Evolutionary conservation across 2,329 filamentous ascomycete genomes (phyloP).

Genomic region (Cercospora sesami): DNA sequence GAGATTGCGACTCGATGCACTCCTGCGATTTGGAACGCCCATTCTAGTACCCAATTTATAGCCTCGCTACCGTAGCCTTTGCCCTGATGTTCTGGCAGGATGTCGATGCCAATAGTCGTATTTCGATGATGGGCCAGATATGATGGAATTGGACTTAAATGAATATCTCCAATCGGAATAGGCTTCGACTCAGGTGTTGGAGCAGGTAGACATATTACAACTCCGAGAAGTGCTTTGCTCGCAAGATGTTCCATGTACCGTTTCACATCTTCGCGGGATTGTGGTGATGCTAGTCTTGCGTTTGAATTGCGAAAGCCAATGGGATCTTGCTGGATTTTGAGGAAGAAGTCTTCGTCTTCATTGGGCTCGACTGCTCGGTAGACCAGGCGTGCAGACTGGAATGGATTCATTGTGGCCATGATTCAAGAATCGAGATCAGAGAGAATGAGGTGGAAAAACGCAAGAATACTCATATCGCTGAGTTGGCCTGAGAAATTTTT

Average conservation of each 20-base stretch:
- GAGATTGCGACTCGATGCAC: slow-evolving; percentile 49
- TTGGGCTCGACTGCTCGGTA: slow-evolving; percentile 42
- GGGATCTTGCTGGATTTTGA: slow-evolving; percentile 22
- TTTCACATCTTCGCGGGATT: slow-evolving; percentile 34
- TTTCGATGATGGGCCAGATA: slow-evolving; percentile 44
- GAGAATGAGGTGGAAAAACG: background rate
- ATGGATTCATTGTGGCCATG: slow-evolving; percentile 31
- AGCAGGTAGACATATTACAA: slow-evolving; percentile 43
- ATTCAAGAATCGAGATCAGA: background rate
- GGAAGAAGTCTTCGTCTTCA: slow-evolving; percentile 37
- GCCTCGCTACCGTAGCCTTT: slow-evolving; percentile 52
- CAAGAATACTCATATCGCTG: background rate
- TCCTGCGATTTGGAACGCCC: slow-evolving; percentile 49
- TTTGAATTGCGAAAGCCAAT: slow-evolving; percentile 23
- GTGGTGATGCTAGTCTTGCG: slow-evolving; percentile 35
- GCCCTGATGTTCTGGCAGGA: slow-evolving; percentile 42
- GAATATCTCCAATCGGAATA: slow-evolving; percentile 38
- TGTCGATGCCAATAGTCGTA: slow-evolving; percentile 45
- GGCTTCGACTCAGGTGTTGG: background rate
- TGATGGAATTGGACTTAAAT: slow-evolving; percentile 30
- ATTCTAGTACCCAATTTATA: slow-evolving; percentile 51
- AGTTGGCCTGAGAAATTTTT: background rate
- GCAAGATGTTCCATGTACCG: slow-evolving; percentile 27
- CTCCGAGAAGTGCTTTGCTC: slow-evolving; percentile 39
- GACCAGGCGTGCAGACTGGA: slow-evolving; percentile 42